Conservation (phyloP, 2,329 filamentous ascomycete genomes). For the Apiospora aurea region DNA sequence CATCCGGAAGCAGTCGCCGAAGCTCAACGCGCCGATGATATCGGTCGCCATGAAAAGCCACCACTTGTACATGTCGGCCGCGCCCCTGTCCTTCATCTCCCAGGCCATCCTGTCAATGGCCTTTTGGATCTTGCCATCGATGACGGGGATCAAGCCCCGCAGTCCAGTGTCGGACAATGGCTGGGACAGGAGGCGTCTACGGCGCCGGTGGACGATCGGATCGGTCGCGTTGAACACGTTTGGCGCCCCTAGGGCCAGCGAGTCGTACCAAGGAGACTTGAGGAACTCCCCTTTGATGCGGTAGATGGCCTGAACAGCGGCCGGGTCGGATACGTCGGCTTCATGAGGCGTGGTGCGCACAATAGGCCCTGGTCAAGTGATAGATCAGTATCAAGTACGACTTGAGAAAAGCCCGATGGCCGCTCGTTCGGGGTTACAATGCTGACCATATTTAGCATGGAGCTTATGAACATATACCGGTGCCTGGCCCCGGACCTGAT, state of each 20-base stretch:
- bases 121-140: conserved; percentile 46
- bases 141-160: conserved; percentile 39
- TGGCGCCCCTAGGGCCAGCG: conserved; percentile 25
- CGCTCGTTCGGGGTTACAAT: not conserved
- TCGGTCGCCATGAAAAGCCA: conserved; percentile 62
- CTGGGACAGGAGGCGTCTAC: conserved; percentile 50
- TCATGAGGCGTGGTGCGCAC: conserved; percentile 34
- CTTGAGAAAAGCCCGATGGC: too few relatives aligned
- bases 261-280: conserved; percentile 40
- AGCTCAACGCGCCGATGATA: conserved; percentile 59
- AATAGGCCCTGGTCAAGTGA: conserved; percentile 27
- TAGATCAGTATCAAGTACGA: not conserved
- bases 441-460: conserved; percentile 27
- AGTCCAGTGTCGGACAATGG: conserved; percentile 48
- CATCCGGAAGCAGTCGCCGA: conserved; percentile 61
- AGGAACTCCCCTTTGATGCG: conserved; percentile 39
- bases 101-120: conserved; percentile 51
- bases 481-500: conserved; percentile 22
- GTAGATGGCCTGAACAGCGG: conserved; percentile 37
- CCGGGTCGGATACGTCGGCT: conserved; percentile 37
- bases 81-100: conserved; percentile 48
- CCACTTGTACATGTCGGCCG: conserved; percentile 54
- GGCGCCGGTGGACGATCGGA: conserved; percentile 46
- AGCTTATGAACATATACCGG: conserved; percentile 21
- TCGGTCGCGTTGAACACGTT: conserved; percentile 51